A percentile compares a stretch with the other conserved stretches of the same genome.
Evolutionary conservation across 2,329 filamentous ascomycete genomes (phyloP).

Genomic region (Colletotrichum destructivum): DNA sequence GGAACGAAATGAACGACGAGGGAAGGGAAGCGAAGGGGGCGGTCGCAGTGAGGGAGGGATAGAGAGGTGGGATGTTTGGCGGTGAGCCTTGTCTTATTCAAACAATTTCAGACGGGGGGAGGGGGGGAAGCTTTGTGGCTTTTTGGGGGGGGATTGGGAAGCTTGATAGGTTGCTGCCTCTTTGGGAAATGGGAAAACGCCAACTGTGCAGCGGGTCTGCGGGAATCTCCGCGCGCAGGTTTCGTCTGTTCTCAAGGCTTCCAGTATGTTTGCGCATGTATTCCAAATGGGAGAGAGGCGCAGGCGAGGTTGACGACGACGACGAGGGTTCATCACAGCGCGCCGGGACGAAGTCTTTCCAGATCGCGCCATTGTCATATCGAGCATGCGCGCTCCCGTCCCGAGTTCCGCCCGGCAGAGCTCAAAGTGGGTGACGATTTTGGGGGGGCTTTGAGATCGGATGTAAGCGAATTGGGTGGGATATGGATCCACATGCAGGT

Average conservation of each 20-base stretch:
- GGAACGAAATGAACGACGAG: constrained; percentile 2
- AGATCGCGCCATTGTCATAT: background rate
- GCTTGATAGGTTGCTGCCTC: constrained; percentile 25
- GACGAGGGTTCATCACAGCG: too few relatives aligned
- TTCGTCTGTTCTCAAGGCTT: background rate
- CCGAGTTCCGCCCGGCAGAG: background rate
- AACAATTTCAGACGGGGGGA: constrained; percentile 30
- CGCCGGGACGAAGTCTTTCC: background rate
- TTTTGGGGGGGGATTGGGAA: background rate
- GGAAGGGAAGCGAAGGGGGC: background rate
- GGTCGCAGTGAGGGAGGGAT: background rate
- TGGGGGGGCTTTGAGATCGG: background rate
- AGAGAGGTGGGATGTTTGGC: constrained; percentile 24
- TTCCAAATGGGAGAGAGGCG: background rate
- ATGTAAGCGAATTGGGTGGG: background rate
- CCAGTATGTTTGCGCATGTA: background rate
- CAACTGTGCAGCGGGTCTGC: constrained; percentile 14
- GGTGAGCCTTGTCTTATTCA: constrained; percentile 31
- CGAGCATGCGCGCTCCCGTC: background rate
- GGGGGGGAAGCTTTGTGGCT: too few relatives aligned
- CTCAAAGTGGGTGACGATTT: background rate
- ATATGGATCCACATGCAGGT: background rate
- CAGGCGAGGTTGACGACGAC: background rate
- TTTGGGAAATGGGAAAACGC: constrained; percentile 29
- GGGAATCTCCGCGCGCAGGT: background rate